Percentiles rank a stretch among this genome's conserved stretches.
phyloP scores from a whole-genome alignment of 2,329 filamentous ascomycete genomes.

The Microdochium nivale region DNA sequence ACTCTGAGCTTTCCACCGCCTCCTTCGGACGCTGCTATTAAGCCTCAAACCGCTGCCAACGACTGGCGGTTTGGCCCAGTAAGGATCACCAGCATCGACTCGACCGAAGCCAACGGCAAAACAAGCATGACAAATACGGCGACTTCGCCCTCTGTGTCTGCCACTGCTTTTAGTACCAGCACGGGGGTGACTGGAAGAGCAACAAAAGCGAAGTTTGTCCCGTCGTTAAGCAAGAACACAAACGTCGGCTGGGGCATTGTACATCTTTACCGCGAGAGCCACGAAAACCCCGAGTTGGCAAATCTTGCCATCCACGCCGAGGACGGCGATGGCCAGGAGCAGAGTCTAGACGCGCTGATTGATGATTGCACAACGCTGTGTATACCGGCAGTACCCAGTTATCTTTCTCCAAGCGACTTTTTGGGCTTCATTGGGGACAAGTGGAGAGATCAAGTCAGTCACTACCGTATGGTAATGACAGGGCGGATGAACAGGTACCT shows the following conservation, averaged over 20 bases:
- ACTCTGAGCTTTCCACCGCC: conserved; percentile 33
- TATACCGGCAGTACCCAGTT: conserved; percentile 89
- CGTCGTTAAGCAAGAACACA: conserved; percentile 61
- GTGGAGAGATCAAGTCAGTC: conserved; percentile 78
- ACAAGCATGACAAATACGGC: conserved; percentile 23
- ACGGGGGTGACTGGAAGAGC: conserved; percentile 57
- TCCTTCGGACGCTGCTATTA: conserved; percentile 32
- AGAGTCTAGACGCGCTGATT: conserved; percentile 14
- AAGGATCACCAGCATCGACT: conserved; percentile 72
- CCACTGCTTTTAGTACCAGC: conserved; percentile 43
- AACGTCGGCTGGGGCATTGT: conserved; percentile 89
- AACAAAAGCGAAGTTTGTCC: conserved; percentile 74
- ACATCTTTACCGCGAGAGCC: conserved; percentile 81
- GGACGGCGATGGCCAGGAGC: conserved; percentile 19
- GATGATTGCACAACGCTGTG: conserved; percentile 80
- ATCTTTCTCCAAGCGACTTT: conserved; percentile 85
- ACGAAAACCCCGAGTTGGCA: conserved; percentile 57
- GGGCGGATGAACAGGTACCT: conserved; percentile 85
- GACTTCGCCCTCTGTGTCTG: conserved; percentile 36
- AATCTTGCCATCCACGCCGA: conserved; percentile 13
- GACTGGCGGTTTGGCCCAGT: conserved; percentile 83
- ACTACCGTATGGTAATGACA: conserved; percentile 92
- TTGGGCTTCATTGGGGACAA: conserved; percentile 84
- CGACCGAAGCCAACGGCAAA: conserved; percentile 31
- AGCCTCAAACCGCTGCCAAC: conserved; percentile 37